Conservation (phyloP, 2,329 filamentous ascomycete genomes). For the Calonectria multiphialidica region DNA sequence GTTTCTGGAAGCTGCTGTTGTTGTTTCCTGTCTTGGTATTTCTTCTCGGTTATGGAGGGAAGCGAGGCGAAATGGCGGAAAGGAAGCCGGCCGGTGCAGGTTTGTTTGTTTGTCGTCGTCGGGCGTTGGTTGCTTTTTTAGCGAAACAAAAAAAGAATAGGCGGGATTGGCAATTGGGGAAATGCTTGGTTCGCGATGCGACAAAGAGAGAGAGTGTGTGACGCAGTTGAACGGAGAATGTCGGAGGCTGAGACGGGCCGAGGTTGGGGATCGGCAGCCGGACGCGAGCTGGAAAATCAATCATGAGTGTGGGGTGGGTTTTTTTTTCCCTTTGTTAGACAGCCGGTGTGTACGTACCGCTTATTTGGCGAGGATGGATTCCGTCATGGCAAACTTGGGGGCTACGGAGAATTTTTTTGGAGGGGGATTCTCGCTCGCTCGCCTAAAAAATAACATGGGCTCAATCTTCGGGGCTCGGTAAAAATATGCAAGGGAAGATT, state of each 20-base stretch:
- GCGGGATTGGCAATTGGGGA: background rate
- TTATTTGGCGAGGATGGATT: too few relatives aligned
- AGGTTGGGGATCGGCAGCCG: constrained; percentile 7
- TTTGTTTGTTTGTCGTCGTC: background rate
- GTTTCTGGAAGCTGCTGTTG: background rate
- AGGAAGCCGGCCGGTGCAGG: background rate
- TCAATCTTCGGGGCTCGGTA: too few relatives aligned
- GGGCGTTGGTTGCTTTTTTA: background rate
- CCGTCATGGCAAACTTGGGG: too few relatives aligned
- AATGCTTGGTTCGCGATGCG: background rate
- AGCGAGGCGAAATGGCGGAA: background rate
- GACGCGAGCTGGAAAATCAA: background rate
- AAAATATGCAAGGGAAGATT: too few relatives aligned
- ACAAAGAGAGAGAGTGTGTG: background rate
- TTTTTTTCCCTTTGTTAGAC: too few relatives aligned
- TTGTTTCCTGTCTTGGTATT: background rate
- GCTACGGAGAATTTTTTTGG: too few relatives aligned
- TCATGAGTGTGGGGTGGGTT: background rate
- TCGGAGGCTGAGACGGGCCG: constrained; percentile 21
- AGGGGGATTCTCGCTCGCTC: too few relatives aligned
- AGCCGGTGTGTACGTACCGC: too few relatives aligned
- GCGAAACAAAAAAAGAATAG: background rate
- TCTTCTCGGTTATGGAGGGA: background rate
- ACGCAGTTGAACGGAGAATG: constrained; percentile 16
- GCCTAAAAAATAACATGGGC: too few relatives aligned